Percentiles rank a stretch among this genome's conserved stretches.
These are phyloP conservation scores for Starmerella apis DNA, from an alignment of 805 yeast genomes.

Conservation along the genomic window DNA sequence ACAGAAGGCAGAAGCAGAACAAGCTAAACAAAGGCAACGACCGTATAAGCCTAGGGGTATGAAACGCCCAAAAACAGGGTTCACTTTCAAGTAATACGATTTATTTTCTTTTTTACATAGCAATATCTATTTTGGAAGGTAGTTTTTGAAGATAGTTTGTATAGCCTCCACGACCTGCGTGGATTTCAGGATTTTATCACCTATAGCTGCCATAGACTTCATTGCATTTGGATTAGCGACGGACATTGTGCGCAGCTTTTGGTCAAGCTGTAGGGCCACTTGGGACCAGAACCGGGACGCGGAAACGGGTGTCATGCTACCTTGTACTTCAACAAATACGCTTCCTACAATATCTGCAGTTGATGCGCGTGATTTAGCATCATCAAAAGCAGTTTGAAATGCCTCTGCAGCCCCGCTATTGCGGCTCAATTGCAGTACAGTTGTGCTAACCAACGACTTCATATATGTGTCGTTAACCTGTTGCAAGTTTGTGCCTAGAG, in stretches of 20 bases:
- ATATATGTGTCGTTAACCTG: slow-evolving; percentile 6
- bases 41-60: not conserved
- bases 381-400: slow-evolving; percentile 12
- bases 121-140: slow-evolving; percentile 8
- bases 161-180: slow-evolving; percentile 14
- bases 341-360: not conserved
- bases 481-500: slow-evolving; percentile 13
- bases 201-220: slow-evolving; percentile 13
- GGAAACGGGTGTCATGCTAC: not conserved
- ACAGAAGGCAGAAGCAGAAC: slow-evolving; percentile 10
- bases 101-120: not conserved
- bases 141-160: slow-evolving; percentile 15
- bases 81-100: not conserved
- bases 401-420: slow-evolving; percentile 7
- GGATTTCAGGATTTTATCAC: slow-evolving; percentile 14
- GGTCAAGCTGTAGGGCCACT: slow-evolving; percentile 30
- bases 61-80: slow-evolving; percentile 1
- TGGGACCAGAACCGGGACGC: slow-evolving; percentile 29
- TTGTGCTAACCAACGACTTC: slow-evolving; percentile 10
- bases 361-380: slow-evolving; percentile 14
- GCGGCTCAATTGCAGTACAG: slow-evolving; percentile 19
- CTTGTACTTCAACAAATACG: slow-evolving; percentile 2
- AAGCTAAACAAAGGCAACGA: not conserved
- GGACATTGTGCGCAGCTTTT: slow-evolving; percentile 28
- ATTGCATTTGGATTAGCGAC: slow-evolving; percentile 23